Evolutionary conservation across 305 asterid genomes (phyloP), one percentile per base, ranked within the genome.

Genomic region (Salvia sclarea): DNA sequence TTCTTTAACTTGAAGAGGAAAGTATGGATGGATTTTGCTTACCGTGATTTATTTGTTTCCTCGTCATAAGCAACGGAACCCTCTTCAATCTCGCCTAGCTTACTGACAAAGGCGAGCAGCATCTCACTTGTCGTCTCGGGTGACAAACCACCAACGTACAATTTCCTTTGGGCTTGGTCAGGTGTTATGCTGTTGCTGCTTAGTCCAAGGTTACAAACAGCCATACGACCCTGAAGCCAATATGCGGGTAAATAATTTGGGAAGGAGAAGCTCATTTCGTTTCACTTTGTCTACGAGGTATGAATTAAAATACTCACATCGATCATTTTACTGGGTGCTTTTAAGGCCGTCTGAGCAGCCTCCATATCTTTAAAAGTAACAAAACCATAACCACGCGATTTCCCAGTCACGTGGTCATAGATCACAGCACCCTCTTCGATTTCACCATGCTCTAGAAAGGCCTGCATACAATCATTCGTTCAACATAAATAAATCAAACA

Each of bases 41-140:
- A 91, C 97, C 97, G 96, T n/a, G 97, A 86, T 80, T 69, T 91
- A 67, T 79, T 83, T 8, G 90, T 55, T 30, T 91, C 95, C 84
- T 91, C 86, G 73, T 88, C 92, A 76, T 86, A 88, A 24, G 97
- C 96, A 77, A 91, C 96, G 38, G 96, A 91, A 61, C 97, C 97
- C 80, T 91, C 97, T 76, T 91, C 97, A 66, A 91, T 88, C 48
- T 80, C 89, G 57, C 97, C 96, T 35, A 86, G 84, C 82, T 81
- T 83, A 31, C 61, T 61, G 49, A 88, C 88, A 61, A 76, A 91
- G 74, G 75, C 22, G 50, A 88, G 96, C 68, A 91, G 68, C 83
- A 83, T 75, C 80, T 91, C 97, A 79, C 86, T 86, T 8, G 92
- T 88, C 76, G 81, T 86, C 67, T 88, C 91, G 52, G 85, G 96